Conservation (phyloP, 257 asterid species). For the Euphrasia confusa region DNA sequence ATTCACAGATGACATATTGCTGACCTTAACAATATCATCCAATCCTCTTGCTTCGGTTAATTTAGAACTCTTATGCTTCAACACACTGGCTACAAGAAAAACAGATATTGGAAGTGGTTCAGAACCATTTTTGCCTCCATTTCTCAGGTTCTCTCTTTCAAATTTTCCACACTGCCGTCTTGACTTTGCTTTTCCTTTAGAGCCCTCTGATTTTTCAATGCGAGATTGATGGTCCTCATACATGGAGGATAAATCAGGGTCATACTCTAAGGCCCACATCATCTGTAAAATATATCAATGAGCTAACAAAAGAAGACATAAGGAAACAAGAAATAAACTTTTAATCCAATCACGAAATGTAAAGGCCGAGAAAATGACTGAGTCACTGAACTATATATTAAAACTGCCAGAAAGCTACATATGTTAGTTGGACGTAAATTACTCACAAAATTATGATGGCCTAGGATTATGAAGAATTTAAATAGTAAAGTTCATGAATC, state of each 20-base stretch:
- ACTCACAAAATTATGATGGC: not conserved
- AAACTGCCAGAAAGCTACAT: not conserved
- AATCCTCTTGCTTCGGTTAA: constrained; percentile 88
- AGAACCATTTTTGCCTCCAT: constrained; percentile 37
- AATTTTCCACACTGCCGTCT: constrained; percentile 72
- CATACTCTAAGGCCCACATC: constrained; percentile 99
- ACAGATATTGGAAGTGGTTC: constrained; percentile 81
- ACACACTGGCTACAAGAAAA: constrained; percentile 91
- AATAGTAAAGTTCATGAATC: not conserved
- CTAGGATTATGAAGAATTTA: not conserved
- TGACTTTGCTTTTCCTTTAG: constrained; percentile 58
- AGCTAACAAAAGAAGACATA: constrained; percentile 18
- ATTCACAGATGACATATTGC: not conserved
- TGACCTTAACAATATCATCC: constrained; percentile 88
- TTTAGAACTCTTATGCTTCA: constrained; percentile 68
- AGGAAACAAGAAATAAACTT: constrained; percentile 3
- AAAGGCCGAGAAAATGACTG: not conserved
- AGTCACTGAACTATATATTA: not conserved
- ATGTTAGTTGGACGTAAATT: not conserved
- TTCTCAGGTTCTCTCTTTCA: constrained; percentile 67
- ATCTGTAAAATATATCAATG: constrained; percentile 42
- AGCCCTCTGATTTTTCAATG: constrained; percentile 44
- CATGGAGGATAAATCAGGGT: constrained; percentile 56
- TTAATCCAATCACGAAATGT: not conserved
- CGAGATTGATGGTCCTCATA: constrained; percentile 59